These are phyloP conservation scores for Cicer judaicum DNA, from an alignment of 306 rosid species.

Conservation along the genomic window DNA sequence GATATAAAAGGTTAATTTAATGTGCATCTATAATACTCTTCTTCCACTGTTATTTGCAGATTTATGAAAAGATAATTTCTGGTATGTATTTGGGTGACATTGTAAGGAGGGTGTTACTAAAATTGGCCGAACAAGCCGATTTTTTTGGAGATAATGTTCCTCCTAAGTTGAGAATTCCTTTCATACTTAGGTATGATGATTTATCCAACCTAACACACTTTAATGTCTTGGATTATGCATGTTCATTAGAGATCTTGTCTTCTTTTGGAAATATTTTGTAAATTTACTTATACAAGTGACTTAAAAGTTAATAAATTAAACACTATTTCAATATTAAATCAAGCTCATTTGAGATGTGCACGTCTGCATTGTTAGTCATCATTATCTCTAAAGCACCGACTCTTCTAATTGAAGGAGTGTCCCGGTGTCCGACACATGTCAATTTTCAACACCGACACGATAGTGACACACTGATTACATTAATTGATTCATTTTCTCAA, in stretches of 20 bases:
- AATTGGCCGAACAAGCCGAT: constrained; percentile 89
- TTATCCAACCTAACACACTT: constrained; percentile 19
- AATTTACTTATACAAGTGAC: constrained; percentile 24
- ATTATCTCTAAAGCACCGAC: too few species aligned
- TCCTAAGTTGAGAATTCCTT: constrained; percentile 74
- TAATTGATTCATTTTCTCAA: too few species aligned
- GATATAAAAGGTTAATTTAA: neutral
- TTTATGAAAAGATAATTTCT: constrained; percentile 89
- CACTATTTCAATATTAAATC: neutral
- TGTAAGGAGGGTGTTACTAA: constrained; percentile 76
- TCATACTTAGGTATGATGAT: constrained; percentile 69
- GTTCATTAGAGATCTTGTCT: too few species aligned
- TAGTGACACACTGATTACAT: too few species aligned
- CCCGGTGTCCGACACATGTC: too few species aligned
- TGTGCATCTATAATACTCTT: constrained; percentile 31
- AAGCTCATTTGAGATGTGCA: neutral
- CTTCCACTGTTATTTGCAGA: constrained; percentile 60
- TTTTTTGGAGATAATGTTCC: constrained; percentile 89
- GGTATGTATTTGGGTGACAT: constrained; percentile 98
- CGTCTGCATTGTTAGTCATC: too few species aligned
- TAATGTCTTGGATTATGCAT: neutral
- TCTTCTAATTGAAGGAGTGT: too few species aligned
- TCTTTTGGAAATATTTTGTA: constrained; percentile 9
- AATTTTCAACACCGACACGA: too few species aligned
- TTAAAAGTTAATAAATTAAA: too few species aligned